Evolutionary conservation across 1,284 basidiomycete species (phyloP).

Genomic region (Marasmius sp.): DNA sequence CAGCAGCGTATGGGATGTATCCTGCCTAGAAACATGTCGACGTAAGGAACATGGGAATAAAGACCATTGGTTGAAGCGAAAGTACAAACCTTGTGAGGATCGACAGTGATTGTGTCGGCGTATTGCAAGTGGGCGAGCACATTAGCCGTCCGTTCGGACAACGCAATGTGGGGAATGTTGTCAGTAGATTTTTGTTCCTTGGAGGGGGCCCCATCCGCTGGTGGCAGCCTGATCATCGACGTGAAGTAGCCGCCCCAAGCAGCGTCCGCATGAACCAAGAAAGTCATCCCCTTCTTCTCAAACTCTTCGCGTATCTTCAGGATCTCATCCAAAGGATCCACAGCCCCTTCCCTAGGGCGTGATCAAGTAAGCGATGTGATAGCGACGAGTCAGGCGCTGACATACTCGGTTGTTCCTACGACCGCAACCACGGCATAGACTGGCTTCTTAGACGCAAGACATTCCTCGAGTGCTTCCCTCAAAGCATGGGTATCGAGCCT

Average conservation of each 20-base stretch:
- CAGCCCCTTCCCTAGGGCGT: background rate
- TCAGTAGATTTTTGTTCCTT: background rate
- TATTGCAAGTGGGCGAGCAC: background rate
- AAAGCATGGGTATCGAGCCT: conserved; percentile 35
- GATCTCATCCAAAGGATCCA: background rate
- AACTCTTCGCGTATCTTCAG: background rate
- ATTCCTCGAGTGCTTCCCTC: conserved; percentile 26
- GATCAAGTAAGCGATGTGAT: background rate
- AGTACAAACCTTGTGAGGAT: background rate
- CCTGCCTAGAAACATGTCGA: background rate
- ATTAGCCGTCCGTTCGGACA: background rate
- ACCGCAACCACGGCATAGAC: conserved; percentile 44
- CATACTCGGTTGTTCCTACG: conserved; percentile 45
- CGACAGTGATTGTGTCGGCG: background rate
- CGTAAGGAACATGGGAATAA: background rate
- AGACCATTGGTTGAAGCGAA: background rate
- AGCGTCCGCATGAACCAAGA: background rate
- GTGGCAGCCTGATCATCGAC: background rate
- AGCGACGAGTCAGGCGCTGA: conserved; percentile 9
- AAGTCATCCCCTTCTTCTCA: background rate
- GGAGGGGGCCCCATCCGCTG: background rate
- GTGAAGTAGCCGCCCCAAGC: background rate
- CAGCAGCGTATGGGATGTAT: background rate
- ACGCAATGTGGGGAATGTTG: background rate
- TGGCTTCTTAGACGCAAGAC: conserved; percentile 26